Evolutionary conservation across 208 protist species (phyloP).

Genomic region (Leishmania amazonensis): DNA sequence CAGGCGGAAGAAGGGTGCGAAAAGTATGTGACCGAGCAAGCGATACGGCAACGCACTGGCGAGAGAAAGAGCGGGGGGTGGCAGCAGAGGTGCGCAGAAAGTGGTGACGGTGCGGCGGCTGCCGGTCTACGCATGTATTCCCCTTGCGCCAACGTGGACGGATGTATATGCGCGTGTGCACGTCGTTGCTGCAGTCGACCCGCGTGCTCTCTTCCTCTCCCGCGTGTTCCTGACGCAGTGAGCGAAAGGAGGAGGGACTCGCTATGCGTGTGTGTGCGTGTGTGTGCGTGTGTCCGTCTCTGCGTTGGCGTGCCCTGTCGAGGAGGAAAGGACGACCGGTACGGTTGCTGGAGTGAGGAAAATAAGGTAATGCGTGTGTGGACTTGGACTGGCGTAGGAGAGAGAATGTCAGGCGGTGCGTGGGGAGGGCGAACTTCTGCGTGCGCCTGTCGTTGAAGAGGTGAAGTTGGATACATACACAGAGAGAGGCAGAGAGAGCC

Average conservation of each 20-base stretch:
- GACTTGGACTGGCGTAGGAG: background rate
- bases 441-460: background rate
- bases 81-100: conserved; percentile 20
- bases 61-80: background rate
- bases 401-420: background rate
- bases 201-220: background rate
- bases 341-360: background rate
- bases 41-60: background rate
- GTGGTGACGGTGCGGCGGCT: background rate
- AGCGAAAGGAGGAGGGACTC: background rate
- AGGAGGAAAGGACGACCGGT: background rate
- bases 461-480: background rate
- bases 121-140: background rate
- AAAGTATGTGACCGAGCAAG: background rate
- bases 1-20: background rate
- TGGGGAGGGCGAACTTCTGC: background rate
- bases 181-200: background rate
- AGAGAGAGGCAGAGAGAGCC: background rate
- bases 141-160: background rate
- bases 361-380: background rate
- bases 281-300: background rate
- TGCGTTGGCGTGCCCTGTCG: background rate
- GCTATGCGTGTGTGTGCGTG: too few species aligned
- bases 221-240: background rate
- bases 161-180: background rate